Percentiles rank a stretch among this genome's conserved stretches.
These are phyloP conservation scores for Effrenium voratum DNA, from an alignment of 73 alveolate genomes.

Conservation along the genomic window DNA sequence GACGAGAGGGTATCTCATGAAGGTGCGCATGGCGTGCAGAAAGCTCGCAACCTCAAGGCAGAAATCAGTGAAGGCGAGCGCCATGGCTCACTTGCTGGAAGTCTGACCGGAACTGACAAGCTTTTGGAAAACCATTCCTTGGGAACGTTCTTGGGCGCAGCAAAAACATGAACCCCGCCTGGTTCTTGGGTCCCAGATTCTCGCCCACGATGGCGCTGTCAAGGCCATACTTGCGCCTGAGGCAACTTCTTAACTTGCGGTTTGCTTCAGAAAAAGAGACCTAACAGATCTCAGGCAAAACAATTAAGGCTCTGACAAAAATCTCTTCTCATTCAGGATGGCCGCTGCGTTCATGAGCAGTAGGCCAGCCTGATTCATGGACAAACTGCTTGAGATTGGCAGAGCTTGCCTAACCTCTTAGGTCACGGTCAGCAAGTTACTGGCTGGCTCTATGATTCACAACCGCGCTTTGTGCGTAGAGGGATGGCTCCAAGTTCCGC, in stretches of 20 bases:
- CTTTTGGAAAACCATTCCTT: not conserved
- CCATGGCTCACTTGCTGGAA: too few relatives aligned
- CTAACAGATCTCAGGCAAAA: not conserved
- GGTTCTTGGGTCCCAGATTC: conserved; percentile 92
- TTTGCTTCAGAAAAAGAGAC: not conserved
- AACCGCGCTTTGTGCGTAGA: too few relatives aligned
- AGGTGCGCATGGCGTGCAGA: conserved; percentile 93
- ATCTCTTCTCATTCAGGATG: conserved; percentile 88
- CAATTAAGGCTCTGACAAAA: not conserved
- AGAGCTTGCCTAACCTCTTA: too few relatives aligned
- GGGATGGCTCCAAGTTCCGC: too few relatives aligned
- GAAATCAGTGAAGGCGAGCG: too few relatives aligned
- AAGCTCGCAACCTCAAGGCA: conserved; percentile 92
- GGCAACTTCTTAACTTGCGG: too few relatives aligned
- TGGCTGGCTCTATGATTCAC: too few relatives aligned
- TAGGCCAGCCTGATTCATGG: conserved; percentile 73
- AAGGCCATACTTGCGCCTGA: conserved; percentile 89
- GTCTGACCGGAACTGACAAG: too few relatives aligned
- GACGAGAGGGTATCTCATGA: conserved; percentile 91
- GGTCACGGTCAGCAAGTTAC: too few relatives aligned
- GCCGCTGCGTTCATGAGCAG: conserved; percentile 94
- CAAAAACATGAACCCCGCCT: not conserved
- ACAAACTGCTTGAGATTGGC: too few relatives aligned
- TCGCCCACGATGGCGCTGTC: conserved; percentile 92
- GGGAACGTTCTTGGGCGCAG: not conserved